phyloP scores from a whole-genome alignment of 257 asterid species.

The Solanum medicagineum region DNA sequence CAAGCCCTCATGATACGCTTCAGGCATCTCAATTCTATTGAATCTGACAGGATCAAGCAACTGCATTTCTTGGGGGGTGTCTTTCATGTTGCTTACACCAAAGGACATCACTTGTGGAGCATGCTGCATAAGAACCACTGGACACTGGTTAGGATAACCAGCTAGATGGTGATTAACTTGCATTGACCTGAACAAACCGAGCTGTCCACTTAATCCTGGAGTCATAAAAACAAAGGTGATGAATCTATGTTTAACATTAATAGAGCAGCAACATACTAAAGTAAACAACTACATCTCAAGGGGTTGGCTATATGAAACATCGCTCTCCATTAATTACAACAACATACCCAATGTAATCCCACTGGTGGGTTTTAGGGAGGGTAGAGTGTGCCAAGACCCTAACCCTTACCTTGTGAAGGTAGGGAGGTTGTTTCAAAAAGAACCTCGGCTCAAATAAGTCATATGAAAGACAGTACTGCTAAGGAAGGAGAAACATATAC shows the following conservation, averaged over 20 bases:
- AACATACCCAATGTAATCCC: not conserved
- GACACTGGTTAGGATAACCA: not conserved
- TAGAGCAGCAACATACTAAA: not conserved
- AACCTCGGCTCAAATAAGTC: not conserved
- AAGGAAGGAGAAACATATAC: not conserved
- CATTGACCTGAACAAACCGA: constrained; percentile 2
- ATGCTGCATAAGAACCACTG: not conserved
- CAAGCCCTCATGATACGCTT: not conserved
- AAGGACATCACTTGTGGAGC: constrained; percentile 2
- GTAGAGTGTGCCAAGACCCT: not conserved
- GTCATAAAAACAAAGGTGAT: not conserved
- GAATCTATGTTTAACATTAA: not conserved
- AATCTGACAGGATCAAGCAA: not conserved
- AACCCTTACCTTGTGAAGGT: not conserved
- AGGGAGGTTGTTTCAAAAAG: not conserved
- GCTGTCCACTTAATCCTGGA: not conserved
- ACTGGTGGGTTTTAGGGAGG: not conserved
- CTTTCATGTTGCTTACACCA: constrained; percentile 3
- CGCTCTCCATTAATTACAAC: not conserved
- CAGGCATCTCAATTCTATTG: not conserved
- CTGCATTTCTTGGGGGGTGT: not conserved
- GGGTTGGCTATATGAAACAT: not conserved
- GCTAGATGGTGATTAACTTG: constrained; percentile 8
- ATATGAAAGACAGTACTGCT: not conserved
- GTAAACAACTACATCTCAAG: not conserved